Percentiles rank a stretch among this genome's conserved stretches.
Conservation (phyloP, 2,329 filamentous ascomycete genomes). For the Xylariaceae sp. region DNA sequence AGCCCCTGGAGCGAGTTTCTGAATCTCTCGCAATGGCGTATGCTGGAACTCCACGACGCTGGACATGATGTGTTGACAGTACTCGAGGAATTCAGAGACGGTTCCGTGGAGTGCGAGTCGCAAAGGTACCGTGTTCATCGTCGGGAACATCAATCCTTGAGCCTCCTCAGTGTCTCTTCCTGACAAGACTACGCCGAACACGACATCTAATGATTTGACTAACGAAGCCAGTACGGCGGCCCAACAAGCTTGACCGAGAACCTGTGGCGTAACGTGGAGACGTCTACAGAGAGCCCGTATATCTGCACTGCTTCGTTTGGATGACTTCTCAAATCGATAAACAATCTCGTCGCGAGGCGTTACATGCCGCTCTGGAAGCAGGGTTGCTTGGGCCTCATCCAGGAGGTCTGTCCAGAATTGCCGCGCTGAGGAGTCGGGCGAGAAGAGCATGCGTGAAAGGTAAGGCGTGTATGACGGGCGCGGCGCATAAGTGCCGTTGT, state of each 20-base stretch:
- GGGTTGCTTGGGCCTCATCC: conserved; percentile 41
- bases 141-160: conserved; percentile 70
- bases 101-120: conserved; percentile 68
- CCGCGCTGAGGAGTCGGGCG: conserved; percentile 38
- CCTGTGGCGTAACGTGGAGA: conserved; percentile 67
- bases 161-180: conserved; percentile 72
- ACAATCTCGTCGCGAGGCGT: background rate
- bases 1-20: conserved; percentile 42
- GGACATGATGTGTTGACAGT: conserved; percentile 66
- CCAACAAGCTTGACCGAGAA: conserved; percentile 72
- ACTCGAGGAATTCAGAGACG: conserved; percentile 57
- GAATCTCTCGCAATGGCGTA: conserved; percentile 68
- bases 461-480: conserved; percentile 48
- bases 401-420: conserved; percentile 71
- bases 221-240: conserved; percentile 62
- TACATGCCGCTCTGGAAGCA: conserved; percentile 23
- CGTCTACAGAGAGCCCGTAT: conserved; percentile 59
- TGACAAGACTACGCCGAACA: conserved; percentile 77
- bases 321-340: conserved; percentile 43
- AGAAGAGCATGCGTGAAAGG: conserved; percentile 49
- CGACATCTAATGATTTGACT: conserved; percentile 62
- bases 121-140: conserved; percentile 84
- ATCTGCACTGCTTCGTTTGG: conserved; percentile 36
- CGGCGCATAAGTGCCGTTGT: conserved; percentile 39
- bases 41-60: conserved; percentile 67